Evolutionary conservation across 1,139 yeast species (phyloP), one percentile per base, ranked within the genome.

Genomic region (Geotrichum siamense): DNA sequence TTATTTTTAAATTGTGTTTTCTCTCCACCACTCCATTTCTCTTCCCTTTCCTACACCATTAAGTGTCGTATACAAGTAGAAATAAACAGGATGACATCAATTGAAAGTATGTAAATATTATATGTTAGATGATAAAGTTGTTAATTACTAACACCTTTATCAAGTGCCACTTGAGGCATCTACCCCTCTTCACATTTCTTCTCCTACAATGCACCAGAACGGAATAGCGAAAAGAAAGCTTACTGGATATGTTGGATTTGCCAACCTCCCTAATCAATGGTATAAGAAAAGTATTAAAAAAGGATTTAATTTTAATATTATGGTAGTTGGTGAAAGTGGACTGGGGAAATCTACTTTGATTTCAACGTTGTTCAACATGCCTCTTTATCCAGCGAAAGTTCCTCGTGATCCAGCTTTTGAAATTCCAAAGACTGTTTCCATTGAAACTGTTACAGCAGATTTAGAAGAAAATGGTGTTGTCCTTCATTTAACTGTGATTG

Each of bases 221-320:
- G 37, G 21, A 8, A 33, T 33, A 49, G 78, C 86, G 57, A 82
- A 82, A 57, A 80, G 94, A 55, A 85, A 85, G 60, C 76, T 89
- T 56, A 83, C 80, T 54, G 94, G 95, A 5, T 89, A 82, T 63
- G 98, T 93, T 48, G 99, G 99, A 3, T 91, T 93, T 67, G 96
- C 97, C 55, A 93, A 89, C 67, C 74, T 93, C 59, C 99, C 99
- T 48, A 91, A 89, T 64, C 99, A 93, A 71, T 91, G 97, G 96
- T 97, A 91, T 68, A 79, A 96, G 67, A 87, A 85, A 65, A 82
- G 94, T 4, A 80, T 89, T 53, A 82, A 91, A 67, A 78, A 91
- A 63, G 99, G 98, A n/a, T 93, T 91, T 73, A 76, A 72, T 57
- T 77, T 93, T 64, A 93, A 91, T 62, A 37, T 48, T 15, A 48